Evolutionary conservation across 2,329 filamentous ascomycete species (phyloP).

Genomic region (Grosmannia serpens): DNA sequence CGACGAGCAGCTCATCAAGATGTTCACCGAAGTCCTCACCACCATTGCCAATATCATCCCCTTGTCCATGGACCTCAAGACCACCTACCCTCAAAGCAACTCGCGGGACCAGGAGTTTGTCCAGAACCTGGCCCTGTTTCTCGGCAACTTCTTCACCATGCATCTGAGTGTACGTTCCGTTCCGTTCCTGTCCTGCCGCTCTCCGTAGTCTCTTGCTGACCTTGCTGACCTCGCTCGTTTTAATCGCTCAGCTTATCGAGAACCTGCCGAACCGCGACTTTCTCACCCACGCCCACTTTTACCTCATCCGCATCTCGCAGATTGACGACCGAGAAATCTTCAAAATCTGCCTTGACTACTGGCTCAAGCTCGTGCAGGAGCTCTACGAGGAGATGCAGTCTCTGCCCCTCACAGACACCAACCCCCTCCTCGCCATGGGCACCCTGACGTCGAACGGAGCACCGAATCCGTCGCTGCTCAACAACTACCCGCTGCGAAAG

Average conservation of each 20-base stretch:
- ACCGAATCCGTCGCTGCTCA: constrained; percentile 71
- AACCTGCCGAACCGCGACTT: constrained; percentile 92
- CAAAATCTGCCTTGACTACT: constrained; percentile 98
- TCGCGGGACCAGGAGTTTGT: constrained; percentile 94
- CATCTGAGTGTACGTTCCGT: constrained; percentile 59
- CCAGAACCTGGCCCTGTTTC: constrained; percentile 88
- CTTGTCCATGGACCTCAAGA: constrained; percentile 77
- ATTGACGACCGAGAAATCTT: constrained; percentile 99
- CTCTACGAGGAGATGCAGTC: constrained; percentile 98
- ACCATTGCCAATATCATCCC: constrained; percentile 92
- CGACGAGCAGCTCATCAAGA: constrained; percentile 89
- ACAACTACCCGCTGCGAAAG: constrained; percentile 87
- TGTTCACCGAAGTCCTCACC: constrained; percentile 95
- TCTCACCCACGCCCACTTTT: constrained; percentile 92
- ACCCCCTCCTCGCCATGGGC: constrained; percentile 74
- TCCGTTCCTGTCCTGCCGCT: neutral
- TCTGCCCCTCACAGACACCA: constrained; percentile 76
- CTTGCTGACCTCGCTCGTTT: constrained; percentile 9
- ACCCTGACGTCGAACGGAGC: constrained; percentile 69
- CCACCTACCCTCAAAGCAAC: constrained; percentile 84
- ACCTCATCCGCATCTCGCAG: constrained; percentile 94
- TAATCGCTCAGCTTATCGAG: constrained; percentile 62
- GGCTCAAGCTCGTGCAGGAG: constrained; percentile 96
- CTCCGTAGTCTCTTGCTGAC: constrained; percentile 1
- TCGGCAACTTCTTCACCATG: constrained; percentile 93